phyloP scores from a whole-genome alignment of 164 flowering plant species.

The Nymphaea thermarum region DNA sequence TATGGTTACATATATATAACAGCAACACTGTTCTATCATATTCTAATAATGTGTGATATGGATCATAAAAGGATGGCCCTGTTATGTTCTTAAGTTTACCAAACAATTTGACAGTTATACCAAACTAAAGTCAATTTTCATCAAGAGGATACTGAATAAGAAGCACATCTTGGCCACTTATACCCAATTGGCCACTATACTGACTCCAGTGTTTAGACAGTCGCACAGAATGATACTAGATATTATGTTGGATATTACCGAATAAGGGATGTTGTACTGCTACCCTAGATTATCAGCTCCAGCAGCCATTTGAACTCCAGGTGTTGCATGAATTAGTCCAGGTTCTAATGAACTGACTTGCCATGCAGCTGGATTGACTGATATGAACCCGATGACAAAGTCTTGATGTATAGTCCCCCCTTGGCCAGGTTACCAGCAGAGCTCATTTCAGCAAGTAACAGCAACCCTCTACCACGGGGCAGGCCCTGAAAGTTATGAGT shows the following conservation, averaged over 20 bases:
- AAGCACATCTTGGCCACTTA: too few relatives aligned
- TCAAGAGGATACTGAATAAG: too few relatives aligned
- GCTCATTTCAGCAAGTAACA: conserved; percentile 98
- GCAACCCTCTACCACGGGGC: conserved; percentile 80
- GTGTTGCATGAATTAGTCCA: conserved; percentile 71
- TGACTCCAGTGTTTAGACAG: too few relatives aligned
- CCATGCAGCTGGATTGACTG: conserved; percentile 98
- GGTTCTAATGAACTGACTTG: conserved; percentile 59
- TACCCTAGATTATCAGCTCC: conserved; percentile 94
- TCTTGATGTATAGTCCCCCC: conserved; percentile 96
- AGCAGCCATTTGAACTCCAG: conserved; percentile 55
- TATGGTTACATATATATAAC: background rate
- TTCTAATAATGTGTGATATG: background rate
- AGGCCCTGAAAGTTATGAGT: conserved; percentile 40
- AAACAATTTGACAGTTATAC: too few relatives aligned
- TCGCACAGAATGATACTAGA: too few relatives aligned
- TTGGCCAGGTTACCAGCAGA: conserved; percentile 91
- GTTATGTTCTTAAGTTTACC: too few relatives aligned
- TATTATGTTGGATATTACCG: conserved; percentile 24
- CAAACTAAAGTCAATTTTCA: too few relatives aligned
- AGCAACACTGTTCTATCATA: background rate
- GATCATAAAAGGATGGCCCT: background rate
- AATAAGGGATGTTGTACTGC: conserved; percentile 86
- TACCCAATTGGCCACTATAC: too few relatives aligned
- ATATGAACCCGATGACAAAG: conserved; percentile 94